Percentiles rank a stretch among this genome's conserved stretches.
Evolutionary conservation across 192 early-diverging fungal species (phyloP).

Genomic region (Entomortierella lignicola): DNA sequence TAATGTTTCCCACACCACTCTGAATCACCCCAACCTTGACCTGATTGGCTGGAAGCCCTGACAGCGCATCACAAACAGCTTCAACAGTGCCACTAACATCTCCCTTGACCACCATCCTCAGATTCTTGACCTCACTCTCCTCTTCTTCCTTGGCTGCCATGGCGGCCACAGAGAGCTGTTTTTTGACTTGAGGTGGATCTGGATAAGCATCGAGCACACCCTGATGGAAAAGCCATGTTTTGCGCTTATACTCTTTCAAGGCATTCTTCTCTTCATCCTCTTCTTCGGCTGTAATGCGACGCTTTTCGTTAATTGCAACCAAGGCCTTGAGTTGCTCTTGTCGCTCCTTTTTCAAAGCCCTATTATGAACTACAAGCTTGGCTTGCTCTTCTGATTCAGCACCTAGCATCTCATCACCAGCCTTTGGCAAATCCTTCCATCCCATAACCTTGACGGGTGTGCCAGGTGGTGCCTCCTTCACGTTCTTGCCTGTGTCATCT

Average conservation of each 20-base stretch:
- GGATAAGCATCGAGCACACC: constrained; percentile 69
- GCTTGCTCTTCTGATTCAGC: constrained; percentile 75
- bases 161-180: constrained; percentile 27
- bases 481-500: constrained; percentile 77
- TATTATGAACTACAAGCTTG: constrained; percentile 78
- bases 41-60: constrained; percentile 82
- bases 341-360: constrained; percentile 71
- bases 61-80: constrained; percentile 81
- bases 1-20: constrained; percentile 87
- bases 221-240: constrained; percentile 74
- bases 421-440: constrained; percentile 92
- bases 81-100: constrained; percentile 96
- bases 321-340: constrained; percentile 71
- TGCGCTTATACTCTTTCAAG: constrained; percentile 65
- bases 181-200: constrained; percentile 50
- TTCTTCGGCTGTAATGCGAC: constrained; percentile 65
- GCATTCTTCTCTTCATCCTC: constrained; percentile 63
- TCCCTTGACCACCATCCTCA: constrained; percentile 80
- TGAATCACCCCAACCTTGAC: constrained; percentile 78
- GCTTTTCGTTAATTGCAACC: constrained; percentile 82
- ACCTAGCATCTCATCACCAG: constrained; percentile 90
- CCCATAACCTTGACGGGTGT: constrained; percentile 89
- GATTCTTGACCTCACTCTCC: constrained; percentile 58
- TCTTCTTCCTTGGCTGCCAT: constrained; percentile 54
- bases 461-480: constrained; percentile 86